Evolutionary conservation across 2,329 filamentous ascomycete genomes (phyloP), one percentile per base, ranked within the genome.

Genomic region (Xylariaceae sp.): DNA sequence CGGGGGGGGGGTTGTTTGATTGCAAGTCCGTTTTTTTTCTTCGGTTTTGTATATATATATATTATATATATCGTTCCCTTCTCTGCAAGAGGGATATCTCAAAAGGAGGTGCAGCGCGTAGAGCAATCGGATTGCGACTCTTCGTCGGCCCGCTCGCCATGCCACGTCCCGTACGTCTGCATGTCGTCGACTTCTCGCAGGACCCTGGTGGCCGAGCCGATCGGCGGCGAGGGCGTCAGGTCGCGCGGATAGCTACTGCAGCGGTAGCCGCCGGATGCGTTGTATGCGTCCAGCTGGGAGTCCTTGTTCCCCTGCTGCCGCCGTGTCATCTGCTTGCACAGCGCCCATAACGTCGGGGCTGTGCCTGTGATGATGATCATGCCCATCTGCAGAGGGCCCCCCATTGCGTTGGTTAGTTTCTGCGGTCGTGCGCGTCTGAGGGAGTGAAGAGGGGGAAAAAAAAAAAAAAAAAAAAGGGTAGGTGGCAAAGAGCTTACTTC

Each of bases 351-450:
- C n/a, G 51, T 48, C 4, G 55, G 55, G 32, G 51, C 51, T 11
- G 51, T 48, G n/a, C 55, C 55, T 5, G 51, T 40, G 9, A 57
- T 57, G 12, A 57, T 57, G 52, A 57, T 51, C 11, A 57, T 43
- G 40, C 54, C 47, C 55, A 57, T 57, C 55, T 57, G n/a, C 5
- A 4, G 29, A 53, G 27, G 8, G 8, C 19, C 19, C 19, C 19
- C 19, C 19, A 19, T 19, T 8, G 40, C 19, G 44, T 49, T 42
- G 11, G 50, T 50, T 48, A 49, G 29, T 53, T 42, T 12, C 7
- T 27, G 2, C 29, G 7, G 9, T 6, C 26, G 26, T 9, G 39
- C n/a, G 3, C n/a, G 19, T 19, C 19, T 19, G 19, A 19, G 19
- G 19, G n/a, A 27, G 19, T 2, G 19, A 42, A 27, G 19, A 37